Evolutionary conservation across 1,284 basidiomycete species (phyloP), one percentile per base, ranked within the genome.

Genomic region (Leccinum pachyderme): DNA sequence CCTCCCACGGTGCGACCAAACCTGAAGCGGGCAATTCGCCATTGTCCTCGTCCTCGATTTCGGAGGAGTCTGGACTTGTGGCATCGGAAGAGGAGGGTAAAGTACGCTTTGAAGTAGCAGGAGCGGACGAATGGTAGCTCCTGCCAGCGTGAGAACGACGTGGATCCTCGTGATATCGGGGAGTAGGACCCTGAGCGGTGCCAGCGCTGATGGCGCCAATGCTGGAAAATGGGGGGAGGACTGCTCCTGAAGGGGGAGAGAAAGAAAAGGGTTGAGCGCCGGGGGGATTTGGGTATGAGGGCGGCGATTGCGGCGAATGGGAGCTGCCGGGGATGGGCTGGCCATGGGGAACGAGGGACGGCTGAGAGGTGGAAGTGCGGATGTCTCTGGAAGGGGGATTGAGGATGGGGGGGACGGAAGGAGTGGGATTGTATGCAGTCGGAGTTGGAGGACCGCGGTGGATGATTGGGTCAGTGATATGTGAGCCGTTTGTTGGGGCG

Each of bases 1-100:
- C 90, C 72, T 91, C 88, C 84, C 88, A 89, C 46, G 89, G 89
- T 6, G 90, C 90, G 54, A 91, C 82, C 43, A 92, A 78, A 46
- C 90, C 89, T 13, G 83, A 84, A 41, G 89, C 87, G 4, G 91
- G 89, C 5, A 95, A 73, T 65, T 89, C 91, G 7, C 84, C 82
- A 58, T 83, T 83, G 48, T 86, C 84, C 37, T 89, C 82, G 43
- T 83, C 87, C 52, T 89, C 86, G 33, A 82, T 69, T 65, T 92
- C 90, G 37, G 89, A 88, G 3, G 88, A 90, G 69, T 90, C 83
- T 12, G 86, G 82, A 60, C 87, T 90, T 5, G 85, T 83, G 52
- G 83, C 81, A 63, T 81, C 84, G 1, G 87, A 86, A 7, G 82
- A 79, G 3, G 76, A 68, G 1, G 82, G 79, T 47, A 82, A 80